Percentiles rank a stretch among this genome's conserved stretches.
Conservation (phyloP, 164 flowering plant species). For the Magnolia officinalis region DNA sequence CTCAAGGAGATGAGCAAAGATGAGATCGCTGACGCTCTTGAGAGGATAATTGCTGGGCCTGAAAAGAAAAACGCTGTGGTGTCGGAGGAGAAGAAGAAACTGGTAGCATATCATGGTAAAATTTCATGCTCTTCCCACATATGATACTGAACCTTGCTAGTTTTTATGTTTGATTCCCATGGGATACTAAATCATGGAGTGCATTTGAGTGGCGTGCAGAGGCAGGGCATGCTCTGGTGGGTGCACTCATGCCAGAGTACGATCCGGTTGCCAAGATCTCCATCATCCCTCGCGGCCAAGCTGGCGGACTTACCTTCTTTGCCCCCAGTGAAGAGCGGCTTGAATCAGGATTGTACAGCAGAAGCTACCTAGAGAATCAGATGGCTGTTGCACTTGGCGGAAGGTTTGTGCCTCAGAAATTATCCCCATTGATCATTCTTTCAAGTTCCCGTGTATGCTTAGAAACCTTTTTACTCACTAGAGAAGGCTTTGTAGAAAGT, state of each 20-base stretch:
- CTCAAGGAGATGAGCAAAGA: conserved; percentile 90
- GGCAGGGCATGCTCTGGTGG: conserved; percentile 98
- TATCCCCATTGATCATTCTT: neutral
- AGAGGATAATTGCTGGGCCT: conserved; percentile 98
- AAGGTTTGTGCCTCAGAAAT: conserved; percentile 41
- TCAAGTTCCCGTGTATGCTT: neutral
- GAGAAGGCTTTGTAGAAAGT: no score
- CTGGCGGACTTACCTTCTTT: conserved; percentile 94
- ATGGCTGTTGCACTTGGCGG: conserved; percentile 99
- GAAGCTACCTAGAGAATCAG: conserved; percentile 96
- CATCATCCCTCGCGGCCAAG: conserved; percentile 98
- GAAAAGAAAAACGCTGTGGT: conserved; percentile 98
- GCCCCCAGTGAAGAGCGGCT: conserved; percentile 97
- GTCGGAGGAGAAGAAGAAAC: conserved; percentile 85
- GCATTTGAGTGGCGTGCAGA: conserved; percentile 42
- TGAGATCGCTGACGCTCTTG: conserved; percentile 89
- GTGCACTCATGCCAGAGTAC: conserved; percentile 95
- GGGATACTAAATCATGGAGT: neutral
- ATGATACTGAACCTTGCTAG: neutral
- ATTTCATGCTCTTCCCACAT: neutral
- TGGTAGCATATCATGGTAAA: conserved; percentile 95
- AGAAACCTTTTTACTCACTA: no score
- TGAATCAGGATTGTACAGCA: conserved; percentile 93
- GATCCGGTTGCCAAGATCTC: conserved; percentile 97
- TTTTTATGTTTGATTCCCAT: neutral